These are phyloP conservation scores for Xylaria scruposa DNA, from an alignment of 495 filamentous ascomycete genomes.

Conservation along the genomic window DNA sequence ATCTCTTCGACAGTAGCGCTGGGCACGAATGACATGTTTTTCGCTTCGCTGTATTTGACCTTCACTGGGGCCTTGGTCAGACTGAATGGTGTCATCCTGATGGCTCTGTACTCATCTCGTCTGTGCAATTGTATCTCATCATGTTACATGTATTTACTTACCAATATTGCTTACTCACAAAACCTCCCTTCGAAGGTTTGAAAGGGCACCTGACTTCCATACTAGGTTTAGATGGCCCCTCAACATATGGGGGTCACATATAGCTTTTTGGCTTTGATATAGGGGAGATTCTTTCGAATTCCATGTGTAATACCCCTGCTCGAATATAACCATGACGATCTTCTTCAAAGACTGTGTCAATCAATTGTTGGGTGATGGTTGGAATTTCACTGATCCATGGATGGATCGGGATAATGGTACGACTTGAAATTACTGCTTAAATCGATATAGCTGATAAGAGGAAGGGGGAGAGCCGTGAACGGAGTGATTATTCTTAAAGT, in stretches of 20 bases:
- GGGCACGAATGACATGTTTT: not conserved
- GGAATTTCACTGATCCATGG: too few species aligned
- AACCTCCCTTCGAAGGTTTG: not conserved
- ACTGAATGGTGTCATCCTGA: not conserved
- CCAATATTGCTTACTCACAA: not conserved
- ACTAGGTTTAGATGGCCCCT: not conserved
- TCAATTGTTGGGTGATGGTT: too few species aligned
- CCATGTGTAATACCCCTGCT: too few species aligned
- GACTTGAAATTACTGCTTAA: not conserved
- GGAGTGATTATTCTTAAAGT: not conserved
- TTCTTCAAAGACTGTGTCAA: too few species aligned
- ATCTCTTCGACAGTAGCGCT: not conserved
- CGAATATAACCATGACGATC: too few species aligned
- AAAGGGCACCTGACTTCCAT: not conserved
- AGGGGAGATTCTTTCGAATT: not conserved
- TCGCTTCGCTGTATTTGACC: not conserved
- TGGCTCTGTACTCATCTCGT: not conserved
- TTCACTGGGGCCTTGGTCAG: not conserved
- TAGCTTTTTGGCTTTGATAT: not conserved
- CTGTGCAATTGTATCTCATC: too few species aligned
- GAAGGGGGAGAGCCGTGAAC: not conserved
- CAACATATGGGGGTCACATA: not conserved
- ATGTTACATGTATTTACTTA: not conserved
- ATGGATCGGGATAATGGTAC: not conserved
- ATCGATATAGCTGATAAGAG: not conserved